Evolutionary conservation across 805 yeast species (phyloP).

Genomic region (Yamadazyma phyllophila): DNA sequence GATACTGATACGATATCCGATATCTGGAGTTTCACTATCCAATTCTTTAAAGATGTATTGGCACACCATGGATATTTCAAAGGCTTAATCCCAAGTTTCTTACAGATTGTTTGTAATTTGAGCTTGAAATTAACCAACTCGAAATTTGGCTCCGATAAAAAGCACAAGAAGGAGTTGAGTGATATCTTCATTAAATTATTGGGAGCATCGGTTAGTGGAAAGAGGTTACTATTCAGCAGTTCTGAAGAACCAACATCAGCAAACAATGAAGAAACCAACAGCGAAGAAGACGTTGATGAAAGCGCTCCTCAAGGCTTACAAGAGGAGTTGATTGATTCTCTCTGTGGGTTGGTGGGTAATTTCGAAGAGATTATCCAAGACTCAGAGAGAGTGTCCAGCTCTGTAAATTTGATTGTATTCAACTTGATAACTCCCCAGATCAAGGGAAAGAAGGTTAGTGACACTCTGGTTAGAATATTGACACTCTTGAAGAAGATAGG

Average conservation of each 20-base stretch:
- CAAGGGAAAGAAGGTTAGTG: slow-evolving; percentile 41
- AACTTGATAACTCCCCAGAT: slow-evolving; percentile 53
- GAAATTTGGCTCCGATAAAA: slow-evolving; percentile 61
- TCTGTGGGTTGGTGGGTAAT: slow-evolving; percentile 29
- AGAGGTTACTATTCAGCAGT: slow-evolving; percentile 11
- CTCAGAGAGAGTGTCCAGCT: slow-evolving; percentile 45
- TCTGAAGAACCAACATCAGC: slow-evolving; percentile 6
- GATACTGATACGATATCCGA: slow-evolving; percentile 81
- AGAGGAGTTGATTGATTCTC: slow-evolving; percentile 44
- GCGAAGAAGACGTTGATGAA: slow-evolving; percentile 5
- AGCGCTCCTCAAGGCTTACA: slow-evolving; percentile 22
- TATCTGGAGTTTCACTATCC: slow-evolving; percentile 58
- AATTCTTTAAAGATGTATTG: slow-evolving; percentile 59
- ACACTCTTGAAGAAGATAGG: slow-evolving; percentile 43
- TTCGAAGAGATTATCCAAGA: slow-evolving; percentile 50
- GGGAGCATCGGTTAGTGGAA: slow-evolving; percentile 14
- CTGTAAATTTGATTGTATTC: slow-evolving; percentile 46
- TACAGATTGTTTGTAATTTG: slow-evolving; percentile 52
- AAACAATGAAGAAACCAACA: slow-evolving; percentile 2
- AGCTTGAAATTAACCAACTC: slow-evolving; percentile 56
- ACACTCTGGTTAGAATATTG: slow-evolving; percentile 41
- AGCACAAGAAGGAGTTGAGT: slow-evolving; percentile 55
- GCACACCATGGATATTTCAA: slow-evolving; percentile 48
- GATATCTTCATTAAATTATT: slow-evolving; percentile 35
- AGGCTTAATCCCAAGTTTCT: slow-evolving; percentile 48